Evolutionary conservation across 140 eudicot species (phyloP), one percentile per base, ranked within the genome.

Genomic region (Cichorium intybus): DNA sequence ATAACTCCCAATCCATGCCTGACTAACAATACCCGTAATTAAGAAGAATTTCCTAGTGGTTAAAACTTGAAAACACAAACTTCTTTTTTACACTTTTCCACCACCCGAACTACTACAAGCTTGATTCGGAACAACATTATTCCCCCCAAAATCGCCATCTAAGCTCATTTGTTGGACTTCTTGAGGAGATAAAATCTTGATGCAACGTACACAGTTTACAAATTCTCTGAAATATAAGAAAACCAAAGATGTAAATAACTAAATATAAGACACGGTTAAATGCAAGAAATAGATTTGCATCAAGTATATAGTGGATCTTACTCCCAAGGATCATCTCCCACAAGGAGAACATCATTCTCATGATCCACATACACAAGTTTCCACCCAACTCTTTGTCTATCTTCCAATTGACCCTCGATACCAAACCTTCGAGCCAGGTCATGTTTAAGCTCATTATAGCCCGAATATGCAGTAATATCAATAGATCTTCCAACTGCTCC

Each of bases 321-420:
- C 97, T 91, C 97, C 97, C 97, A 91, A 55, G 97, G 97, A 72
- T 91, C 97, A 79, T 91, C 97, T 2, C 97, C 97, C n/a, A 91
- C 97, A 35, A 91, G 91, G 77, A 91, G 79, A 53, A 82, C 95
- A 68, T 91, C 97, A 29, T 76, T 81, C 78, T 91, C 97, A 27
- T 87, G 95, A 79, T 91, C 97, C 71, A 84, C 96, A 24, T 91
- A 91, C 4, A 91, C 97, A 27, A 91, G 96, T 73, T 91, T 87
- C 97, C 97, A 91, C 7, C 96, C 96, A 4, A 87, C 70, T 75
- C 91, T 83, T 18, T 83, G 96, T 20, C 87, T 72, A 71, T 85
- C 95, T 67, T 91, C 97, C 46, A 91, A 77, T 66, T 84, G 95
- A 37, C 97, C 97, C 79, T 91, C 97, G 21, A 91, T 85, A 59